A percentile compares a stretch with the other conserved stretches of the same genome.
Conservation (phyloP, 768 basidiomycete genomes). For the Lentinus tigrinus region DNA sequence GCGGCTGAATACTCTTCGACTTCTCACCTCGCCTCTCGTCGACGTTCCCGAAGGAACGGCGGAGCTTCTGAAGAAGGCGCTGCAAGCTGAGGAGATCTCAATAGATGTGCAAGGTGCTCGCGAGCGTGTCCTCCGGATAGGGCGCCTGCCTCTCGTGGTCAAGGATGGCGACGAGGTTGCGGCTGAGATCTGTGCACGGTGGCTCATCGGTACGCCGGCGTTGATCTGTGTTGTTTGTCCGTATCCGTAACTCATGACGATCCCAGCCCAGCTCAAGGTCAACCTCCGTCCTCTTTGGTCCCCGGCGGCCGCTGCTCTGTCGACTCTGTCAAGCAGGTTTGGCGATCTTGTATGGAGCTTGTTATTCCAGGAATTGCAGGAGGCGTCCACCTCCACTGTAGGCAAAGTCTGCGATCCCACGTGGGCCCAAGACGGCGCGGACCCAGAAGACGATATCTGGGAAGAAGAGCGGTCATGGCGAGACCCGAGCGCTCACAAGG, state of each 20-base stretch:
- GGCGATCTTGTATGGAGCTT: slow-evolving; percentile 72
- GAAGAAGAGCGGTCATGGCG: slow-evolving; percentile 78
- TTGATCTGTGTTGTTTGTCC: not conserved
- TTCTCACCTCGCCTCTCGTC: slow-evolving; percentile 57
- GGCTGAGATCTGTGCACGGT: slow-evolving; percentile 64
- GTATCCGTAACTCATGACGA: not conserved
- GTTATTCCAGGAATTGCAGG: slow-evolving; percentile 62
- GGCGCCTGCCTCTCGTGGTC: slow-evolving; percentile 64
- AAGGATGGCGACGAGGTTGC: slow-evolving; percentile 52
- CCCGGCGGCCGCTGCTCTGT: slow-evolving; percentile 70
- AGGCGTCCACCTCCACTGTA: slow-evolving; percentile 20
- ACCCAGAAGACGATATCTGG: slow-evolving; percentile 36
- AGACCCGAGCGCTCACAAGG: slow-evolving; percentile 68
- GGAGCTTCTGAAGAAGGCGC: slow-evolving; percentile 62
- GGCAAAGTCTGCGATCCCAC: slow-evolving; percentile 20
- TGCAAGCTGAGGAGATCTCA: slow-evolving; percentile 79
- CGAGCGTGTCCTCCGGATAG: slow-evolving; percentile 79
- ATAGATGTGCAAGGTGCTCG: slow-evolving; percentile 79
- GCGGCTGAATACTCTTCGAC: slow-evolving; percentile 61
- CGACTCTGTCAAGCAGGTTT: slow-evolving; percentile 49
- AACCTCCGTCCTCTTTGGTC: slow-evolving; percentile 90
- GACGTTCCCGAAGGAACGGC: slow-evolving; percentile 40
- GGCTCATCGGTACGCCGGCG: slow-evolving; percentile 65
- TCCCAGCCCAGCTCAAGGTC: slow-evolving; percentile 84
- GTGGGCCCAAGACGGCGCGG: slow-evolving; percentile 21